These are phyloP conservation scores for Pleurotus citrinopileatus DNA, from an alignment of 768 basidiomycete species.

Conservation along the genomic window DNA sequence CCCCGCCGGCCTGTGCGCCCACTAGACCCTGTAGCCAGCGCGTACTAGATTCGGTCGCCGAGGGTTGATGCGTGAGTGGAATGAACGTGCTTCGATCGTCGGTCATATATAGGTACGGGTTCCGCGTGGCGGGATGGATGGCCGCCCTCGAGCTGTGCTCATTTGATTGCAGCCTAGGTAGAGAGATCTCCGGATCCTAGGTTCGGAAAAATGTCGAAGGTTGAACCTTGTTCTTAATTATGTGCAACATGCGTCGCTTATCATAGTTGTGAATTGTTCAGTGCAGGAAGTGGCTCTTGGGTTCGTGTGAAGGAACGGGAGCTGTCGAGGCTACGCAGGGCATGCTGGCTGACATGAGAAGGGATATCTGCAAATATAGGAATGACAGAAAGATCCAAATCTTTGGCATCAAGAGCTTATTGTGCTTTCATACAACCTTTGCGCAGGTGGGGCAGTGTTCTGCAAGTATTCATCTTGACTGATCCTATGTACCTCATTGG, in stretches of 20 bases:
- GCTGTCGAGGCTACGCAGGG: too few species aligned
- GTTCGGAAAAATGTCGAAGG: too few species aligned
- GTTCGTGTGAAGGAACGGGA: background rate
- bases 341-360: background rate
- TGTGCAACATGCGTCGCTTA: background rate
- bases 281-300: background rate
- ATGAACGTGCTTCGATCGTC: background rate
- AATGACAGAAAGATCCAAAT: background rate
- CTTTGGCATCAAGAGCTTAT: too few species aligned
- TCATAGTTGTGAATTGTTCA: background rate
- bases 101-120: background rate
- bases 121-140: background rate
- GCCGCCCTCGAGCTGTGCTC: background rate
- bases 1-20: too few species aligned
- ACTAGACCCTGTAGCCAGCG: too few species aligned
- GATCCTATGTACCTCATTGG: too few species aligned
- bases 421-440: too few species aligned
- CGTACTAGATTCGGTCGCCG: background rate
- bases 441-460: too few species aligned
- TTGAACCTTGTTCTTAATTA: background rate
- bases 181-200: too few species aligned
- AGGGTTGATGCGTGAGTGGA: background rate
- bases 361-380: background rate
- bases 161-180: too few species aligned
- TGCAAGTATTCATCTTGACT: too few species aligned